Evolutionary conservation across 2,329 filamentous ascomycete genomes (phyloP).

Genomic region (Talaromyces rugulosus): DNA sequence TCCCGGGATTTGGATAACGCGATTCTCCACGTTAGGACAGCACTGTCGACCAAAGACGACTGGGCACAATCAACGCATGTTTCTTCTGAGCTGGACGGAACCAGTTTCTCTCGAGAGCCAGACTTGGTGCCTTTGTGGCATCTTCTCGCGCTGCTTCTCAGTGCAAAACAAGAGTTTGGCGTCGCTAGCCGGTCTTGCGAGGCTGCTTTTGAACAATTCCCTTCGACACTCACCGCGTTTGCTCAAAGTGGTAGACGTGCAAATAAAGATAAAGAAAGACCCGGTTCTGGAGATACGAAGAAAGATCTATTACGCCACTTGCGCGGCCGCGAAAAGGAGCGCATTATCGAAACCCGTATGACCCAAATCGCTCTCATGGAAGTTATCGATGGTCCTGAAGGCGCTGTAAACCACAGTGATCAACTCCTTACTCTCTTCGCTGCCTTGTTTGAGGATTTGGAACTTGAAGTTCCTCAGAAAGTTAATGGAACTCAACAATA

Average conservation of each 20-base stretch:
- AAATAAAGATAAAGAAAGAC: conserved; percentile 19
- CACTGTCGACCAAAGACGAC: conserved; percentile 43
- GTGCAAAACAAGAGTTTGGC: conserved; percentile 77
- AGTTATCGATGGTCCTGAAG: conserved; percentile 73
- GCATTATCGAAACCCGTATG: conserved; percentile 91
- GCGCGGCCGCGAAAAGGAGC: conserved; percentile 78
- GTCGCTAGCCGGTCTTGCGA: conserved; percentile 81
- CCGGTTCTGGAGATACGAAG: conserved; percentile 16
- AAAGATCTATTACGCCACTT: conserved; percentile 69
- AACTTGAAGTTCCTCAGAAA: conserved; percentile 33
- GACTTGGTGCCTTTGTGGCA: conserved; percentile 83
- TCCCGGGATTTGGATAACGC: conserved; percentile 74
- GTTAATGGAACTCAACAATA: conserved; percentile 34
- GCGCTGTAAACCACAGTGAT: conserved; percentile 81
- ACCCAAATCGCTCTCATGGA: conserved; percentile 84
- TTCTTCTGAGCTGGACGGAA: conserved; percentile 19
- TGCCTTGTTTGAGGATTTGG: conserved; percentile 68
- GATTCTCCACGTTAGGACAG: conserved; percentile 75
- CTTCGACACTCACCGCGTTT: conserved; percentile 65
- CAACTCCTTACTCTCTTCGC: conserved; percentile 80
- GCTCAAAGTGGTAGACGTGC: conserved; percentile 52
- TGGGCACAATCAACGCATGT: conserved; percentile 33
- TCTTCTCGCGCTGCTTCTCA: conserved; percentile 78
- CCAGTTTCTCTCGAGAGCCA: conserved; percentile 32
- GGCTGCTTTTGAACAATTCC: conserved; percentile 86